Evolutionary conservation across 2,329 filamentous ascomycete genomes (phyloP).

Genomic region (Botryotinia narcissicola): DNA sequence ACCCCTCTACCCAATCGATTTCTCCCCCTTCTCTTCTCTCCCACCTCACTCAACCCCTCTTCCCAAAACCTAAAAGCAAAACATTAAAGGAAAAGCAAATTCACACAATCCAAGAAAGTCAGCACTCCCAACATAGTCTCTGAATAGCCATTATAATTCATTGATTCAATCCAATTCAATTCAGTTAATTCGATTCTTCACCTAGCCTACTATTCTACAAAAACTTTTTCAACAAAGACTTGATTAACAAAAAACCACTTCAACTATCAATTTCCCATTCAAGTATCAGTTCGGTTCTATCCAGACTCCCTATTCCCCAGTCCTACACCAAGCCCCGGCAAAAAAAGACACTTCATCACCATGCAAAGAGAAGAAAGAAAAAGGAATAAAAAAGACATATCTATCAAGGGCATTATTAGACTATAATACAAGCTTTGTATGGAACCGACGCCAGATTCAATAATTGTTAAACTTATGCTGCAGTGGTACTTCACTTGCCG

Average conservation of each 20-base stretch:
- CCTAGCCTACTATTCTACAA: not conserved
- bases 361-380: slow-evolving; percentile 1
- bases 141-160: not conserved
- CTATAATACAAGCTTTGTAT: slow-evolving; percentile 21
- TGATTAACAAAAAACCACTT: not conserved
- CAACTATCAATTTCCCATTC: not conserved
- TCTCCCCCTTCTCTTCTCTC: too few species aligned
- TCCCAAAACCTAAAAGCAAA: not conserved
- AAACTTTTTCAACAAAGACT: not conserved
- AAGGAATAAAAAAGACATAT: slow-evolving; percentile 6
- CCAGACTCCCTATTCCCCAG: not conserved
- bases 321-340: not conserved
- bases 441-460: slow-evolving; percentile 21
- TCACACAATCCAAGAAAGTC: not conserved
- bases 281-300: not conserved
- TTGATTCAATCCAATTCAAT: not conserved
- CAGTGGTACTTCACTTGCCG: slow-evolving; percentile 1
- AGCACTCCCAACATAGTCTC: not conserved
- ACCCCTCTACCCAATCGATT: not conserved
- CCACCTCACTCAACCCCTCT: not conserved
- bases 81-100: not conserved
- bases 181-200: not conserved
- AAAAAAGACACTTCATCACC: slow-evolving; percentile 1
- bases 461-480: slow-evolving; percentile 13
- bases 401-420: slow-evolving; percentile 22